Evolutionary conservation across 169 alveolate genomes (phyloP).

Genomic region (Plasmodium billcollinsi): DNA sequence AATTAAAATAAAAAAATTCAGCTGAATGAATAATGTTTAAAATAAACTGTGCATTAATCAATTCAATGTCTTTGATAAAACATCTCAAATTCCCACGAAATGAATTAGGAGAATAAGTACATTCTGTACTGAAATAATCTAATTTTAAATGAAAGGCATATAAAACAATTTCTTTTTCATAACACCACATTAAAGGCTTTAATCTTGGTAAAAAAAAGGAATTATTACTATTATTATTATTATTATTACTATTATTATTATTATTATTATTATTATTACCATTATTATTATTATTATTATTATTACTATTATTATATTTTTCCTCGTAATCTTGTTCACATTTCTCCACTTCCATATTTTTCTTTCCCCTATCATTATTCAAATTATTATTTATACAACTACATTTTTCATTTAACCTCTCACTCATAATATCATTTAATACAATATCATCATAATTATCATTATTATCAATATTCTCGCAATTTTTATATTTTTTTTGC

Average conservation of each 20-base stretch:
- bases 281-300: not conserved
- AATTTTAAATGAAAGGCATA: constrained; percentile 96
- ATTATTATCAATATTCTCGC: not conserved
- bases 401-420: too few species aligned
- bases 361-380: too few species aligned
- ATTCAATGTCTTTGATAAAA: constrained; percentile 93
- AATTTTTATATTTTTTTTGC: not conserved
- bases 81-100: constrained; percentile 97
- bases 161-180: constrained; percentile 97
- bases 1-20: constrained; percentile 75
- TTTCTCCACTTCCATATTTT: too few species aligned
- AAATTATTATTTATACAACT: too few species aligned
- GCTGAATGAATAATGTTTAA: constrained; percentile 80
- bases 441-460: not conserved
- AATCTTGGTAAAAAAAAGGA: constrained; percentile 89
- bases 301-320: not conserved
- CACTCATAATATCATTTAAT: not conserved
- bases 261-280: not conserved
- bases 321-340: not conserved
- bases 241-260: not conserved
- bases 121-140: constrained; percentile 97
- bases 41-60: constrained; percentile 81
- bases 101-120: constrained; percentile 97
- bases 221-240: not conserved
- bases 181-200: constrained; percentile 96